These are phyloP conservation scores for Chenopodium formosanum DNA, from an alignment of 148 eudicot species.

Conservation along the genomic window DNA sequence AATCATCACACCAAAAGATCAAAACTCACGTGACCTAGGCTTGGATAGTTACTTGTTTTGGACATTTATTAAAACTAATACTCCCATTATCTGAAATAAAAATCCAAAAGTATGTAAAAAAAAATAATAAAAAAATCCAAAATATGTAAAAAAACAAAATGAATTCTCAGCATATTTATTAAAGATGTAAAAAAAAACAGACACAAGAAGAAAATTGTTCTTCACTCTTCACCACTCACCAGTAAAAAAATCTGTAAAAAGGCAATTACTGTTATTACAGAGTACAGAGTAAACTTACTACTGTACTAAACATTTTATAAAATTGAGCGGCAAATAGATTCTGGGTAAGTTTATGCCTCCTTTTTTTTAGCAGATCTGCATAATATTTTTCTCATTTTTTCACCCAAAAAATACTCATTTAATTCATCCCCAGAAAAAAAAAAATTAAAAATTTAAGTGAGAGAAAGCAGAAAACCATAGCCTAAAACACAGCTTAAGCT, in stretches of 20 bases:
- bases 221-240: background rate
- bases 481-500: conserved; percentile 6
- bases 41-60: too few relatives aligned
- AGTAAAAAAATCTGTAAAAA: background rate
- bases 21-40: too few relatives aligned
- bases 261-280: background rate
- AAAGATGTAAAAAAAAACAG: too few relatives aligned
- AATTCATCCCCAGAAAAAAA: background rate
- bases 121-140: too few relatives aligned
- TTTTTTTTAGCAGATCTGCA: conserved; percentile 3
- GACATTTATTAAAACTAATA: too few relatives aligned
- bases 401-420: background rate
- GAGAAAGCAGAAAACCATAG: background rate
- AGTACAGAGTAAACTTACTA: too few relatives aligned
- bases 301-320: background rate
- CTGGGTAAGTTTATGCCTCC: background rate
- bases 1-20: too few relatives aligned
- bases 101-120: too few relatives aligned
- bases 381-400: too few relatives aligned
- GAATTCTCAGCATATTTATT: too few relatives aligned
- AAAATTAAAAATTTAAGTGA: background rate
- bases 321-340: conserved; percentile 13
- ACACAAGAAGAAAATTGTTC: background rate
- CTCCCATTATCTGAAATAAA: too few relatives aligned
- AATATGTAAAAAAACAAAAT: too few relatives aligned